Conservation (phyloP, 805 yeast genomes). For the Teunomyces lycoperdinae region DNA sequence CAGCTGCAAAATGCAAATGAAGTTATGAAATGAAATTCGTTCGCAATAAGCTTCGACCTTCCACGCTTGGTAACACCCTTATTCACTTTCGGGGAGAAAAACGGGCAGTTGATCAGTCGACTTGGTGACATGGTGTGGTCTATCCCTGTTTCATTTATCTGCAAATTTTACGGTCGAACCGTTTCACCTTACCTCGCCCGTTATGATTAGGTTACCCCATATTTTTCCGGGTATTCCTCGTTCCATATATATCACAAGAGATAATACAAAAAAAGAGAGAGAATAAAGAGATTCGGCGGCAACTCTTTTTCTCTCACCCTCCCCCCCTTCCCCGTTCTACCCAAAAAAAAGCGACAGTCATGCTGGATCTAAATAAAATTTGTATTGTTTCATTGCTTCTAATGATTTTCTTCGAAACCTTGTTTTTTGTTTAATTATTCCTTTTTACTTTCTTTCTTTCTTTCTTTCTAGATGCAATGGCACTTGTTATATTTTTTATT, state of each 20-base stretch:
- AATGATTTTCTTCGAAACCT: background rate
- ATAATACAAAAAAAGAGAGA: no score
- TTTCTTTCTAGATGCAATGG: background rate
- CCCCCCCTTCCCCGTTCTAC: background rate
- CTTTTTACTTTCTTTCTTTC: background rate
- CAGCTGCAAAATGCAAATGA: background rate
- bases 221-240: no score
- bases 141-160: background rate
- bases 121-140: background rate
- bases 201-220: no score
- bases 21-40: background rate
- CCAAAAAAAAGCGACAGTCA: no score
- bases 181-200: background rate
- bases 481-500: background rate
- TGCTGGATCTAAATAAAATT: no score
- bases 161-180: background rate
- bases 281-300: no score
- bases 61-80: background rate
- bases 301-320: background rate
- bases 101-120: background rate
- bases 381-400: background rate
- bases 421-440: background rate
- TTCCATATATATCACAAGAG: no score
- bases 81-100: background rate
- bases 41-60: background rate